These are phyloP conservation scores for Malus domestica DNA, from an alignment of 306 rosid genomes.

Conservation along the genomic window DNA sequence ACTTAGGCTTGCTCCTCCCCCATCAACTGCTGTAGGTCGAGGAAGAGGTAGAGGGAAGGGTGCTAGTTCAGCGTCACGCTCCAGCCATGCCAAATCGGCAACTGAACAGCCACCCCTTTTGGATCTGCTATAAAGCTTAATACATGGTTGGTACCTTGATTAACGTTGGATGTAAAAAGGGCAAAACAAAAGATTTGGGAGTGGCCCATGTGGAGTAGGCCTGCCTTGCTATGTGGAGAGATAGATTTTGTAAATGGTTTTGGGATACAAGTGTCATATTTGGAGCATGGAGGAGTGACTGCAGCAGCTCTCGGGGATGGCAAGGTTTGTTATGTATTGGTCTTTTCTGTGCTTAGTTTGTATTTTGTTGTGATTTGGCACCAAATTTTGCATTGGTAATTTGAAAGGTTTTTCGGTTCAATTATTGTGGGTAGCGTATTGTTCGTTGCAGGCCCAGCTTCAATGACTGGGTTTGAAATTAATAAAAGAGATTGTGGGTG, in stretches of 20 bases:
- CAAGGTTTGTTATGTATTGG: conserved; percentile 33
- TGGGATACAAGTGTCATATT: conserved; percentile 19
- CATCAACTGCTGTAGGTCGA: conserved; percentile 72
- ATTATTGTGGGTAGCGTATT: conserved; percentile 41
- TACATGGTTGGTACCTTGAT: conserved; percentile 8
- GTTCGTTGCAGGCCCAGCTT: conserved; percentile 36
- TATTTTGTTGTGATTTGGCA: conserved; percentile 31
- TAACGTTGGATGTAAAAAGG: conserved; percentile 8
- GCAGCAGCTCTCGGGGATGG: conserved; percentile 23
- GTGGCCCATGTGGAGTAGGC: conserved; percentile 24
- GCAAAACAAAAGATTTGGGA: conserved; percentile 26
- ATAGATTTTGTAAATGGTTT: conserved; percentile 29
- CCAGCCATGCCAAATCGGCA: conserved; percentile 46
- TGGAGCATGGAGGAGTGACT: conserved; percentile 21
- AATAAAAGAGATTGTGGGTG: conserved; percentile 32
- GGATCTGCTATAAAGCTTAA: conserved; percentile 64
- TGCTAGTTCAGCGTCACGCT: conserved; percentile 31
- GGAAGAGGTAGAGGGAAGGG: conserved; percentile 91
- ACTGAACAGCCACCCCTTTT: conserved; percentile 70
- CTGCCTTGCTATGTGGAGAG: conserved; percentile 24
- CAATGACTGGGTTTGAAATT: conserved; percentile 32
- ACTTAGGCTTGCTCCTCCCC: conserved; percentile 89
- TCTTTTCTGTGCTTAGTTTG: conserved; percentile 40
- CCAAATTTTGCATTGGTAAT: conserved; percentile 27
- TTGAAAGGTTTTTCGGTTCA: conserved; percentile 7